Evolutionary conservation across 805 yeast species (phyloP).

Genomic region (Saccharomycopsis guyanensis): DNA sequence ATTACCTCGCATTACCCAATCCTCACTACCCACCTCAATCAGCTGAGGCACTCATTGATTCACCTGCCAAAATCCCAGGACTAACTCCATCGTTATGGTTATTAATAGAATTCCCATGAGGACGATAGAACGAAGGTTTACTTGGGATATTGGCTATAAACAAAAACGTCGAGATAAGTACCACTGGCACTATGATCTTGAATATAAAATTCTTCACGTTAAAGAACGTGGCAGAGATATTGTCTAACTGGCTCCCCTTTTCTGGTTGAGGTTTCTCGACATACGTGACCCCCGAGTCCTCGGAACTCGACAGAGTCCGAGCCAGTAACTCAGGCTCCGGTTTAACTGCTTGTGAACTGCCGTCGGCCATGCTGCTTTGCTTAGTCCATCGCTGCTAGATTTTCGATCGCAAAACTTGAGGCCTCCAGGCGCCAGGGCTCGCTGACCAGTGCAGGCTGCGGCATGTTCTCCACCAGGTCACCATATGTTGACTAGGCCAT

Average conservation of each 20-base stretch:
- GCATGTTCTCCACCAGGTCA: too few species aligned
- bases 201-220: conserved; percentile 18
- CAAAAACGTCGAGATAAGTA: conserved; percentile 13
- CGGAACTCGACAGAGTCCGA: background rate
- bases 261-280: background rate
- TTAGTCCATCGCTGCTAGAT: too few species aligned
- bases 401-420: too few species aligned
- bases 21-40: too few species aligned
- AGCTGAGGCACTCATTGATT: background rate
- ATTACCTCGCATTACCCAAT: too few species aligned
- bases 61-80: background rate
- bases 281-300: background rate
- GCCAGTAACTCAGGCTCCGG: too few species aligned
- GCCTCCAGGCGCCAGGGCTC: too few species aligned
- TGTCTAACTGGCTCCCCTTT: conserved; percentile 1
- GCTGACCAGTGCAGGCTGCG: too few species aligned
- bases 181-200: conserved; percentile 18
- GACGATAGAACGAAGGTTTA: conserved; percentile 6
- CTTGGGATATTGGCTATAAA: conserved; percentile 7
- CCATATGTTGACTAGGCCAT: too few species aligned
- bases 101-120: conserved; percentile 8
- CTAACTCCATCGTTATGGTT: conserved; percentile 17
- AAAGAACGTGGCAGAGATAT: conserved; percentile 13
- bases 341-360: too few species aligned
- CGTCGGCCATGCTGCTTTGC: too few species aligned